These are phyloP conservation scores for Pestalotiopsis sp. DNA, from an alignment of 2,329 filamentous ascomycete species.

Conservation along the genomic window DNA sequence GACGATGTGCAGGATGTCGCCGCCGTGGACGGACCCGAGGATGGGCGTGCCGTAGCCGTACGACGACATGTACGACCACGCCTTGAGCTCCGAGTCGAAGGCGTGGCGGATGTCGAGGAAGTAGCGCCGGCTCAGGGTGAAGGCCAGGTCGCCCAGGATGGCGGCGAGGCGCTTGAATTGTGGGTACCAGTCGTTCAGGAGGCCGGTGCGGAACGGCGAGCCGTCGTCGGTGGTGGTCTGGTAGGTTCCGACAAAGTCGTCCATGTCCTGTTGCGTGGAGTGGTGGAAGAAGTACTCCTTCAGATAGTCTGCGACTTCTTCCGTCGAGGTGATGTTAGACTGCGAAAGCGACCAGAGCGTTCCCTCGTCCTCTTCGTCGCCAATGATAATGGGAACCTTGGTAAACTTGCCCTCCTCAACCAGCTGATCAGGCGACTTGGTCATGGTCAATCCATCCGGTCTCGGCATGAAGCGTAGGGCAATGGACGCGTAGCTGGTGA, in stretches of 20 bases:
- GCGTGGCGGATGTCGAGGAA: slow-evolving; percentile 55
- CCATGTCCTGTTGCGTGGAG: slow-evolving; percentile 54
- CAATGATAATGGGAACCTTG: slow-evolving; percentile 65
- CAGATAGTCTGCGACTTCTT: slow-evolving; percentile 66
- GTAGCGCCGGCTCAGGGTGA: slow-evolving; percentile 70
- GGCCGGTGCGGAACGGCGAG: slow-evolving; percentile 70
- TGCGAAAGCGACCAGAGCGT: slow-evolving; percentile 75
- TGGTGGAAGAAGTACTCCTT: slow-evolving; percentile 59
- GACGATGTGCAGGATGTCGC: slow-evolving; percentile 64
- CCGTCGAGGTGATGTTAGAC: slow-evolving; percentile 65
- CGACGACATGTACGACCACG: slow-evolving; percentile 75
- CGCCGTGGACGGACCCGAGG: slow-evolving; percentile 75
- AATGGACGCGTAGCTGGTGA: slow-evolving; percentile 69
- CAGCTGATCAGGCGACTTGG: slow-evolving; percentile 64
- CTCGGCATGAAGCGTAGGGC: slow-evolving; percentile 75
- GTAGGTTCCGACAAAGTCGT: slow-evolving; percentile 64
- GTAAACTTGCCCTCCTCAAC: slow-evolving; percentile 55
- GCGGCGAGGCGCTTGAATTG: slow-evolving; percentile 78
- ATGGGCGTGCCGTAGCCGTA: slow-evolving; percentile 73
- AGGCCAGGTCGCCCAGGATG: slow-evolving; percentile 73
- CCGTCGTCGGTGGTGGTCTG: slow-evolving; percentile 57
- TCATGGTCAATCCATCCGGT: slow-evolving; percentile 67
- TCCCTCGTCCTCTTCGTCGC: slow-evolving; percentile 80
- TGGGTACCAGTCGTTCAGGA: slow-evolving; percentile 73
- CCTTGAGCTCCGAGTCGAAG: slow-evolving; percentile 58